phyloP scores from a whole-genome alignment of 139 green algal species.

The Nannochloris sp. region DNA sequence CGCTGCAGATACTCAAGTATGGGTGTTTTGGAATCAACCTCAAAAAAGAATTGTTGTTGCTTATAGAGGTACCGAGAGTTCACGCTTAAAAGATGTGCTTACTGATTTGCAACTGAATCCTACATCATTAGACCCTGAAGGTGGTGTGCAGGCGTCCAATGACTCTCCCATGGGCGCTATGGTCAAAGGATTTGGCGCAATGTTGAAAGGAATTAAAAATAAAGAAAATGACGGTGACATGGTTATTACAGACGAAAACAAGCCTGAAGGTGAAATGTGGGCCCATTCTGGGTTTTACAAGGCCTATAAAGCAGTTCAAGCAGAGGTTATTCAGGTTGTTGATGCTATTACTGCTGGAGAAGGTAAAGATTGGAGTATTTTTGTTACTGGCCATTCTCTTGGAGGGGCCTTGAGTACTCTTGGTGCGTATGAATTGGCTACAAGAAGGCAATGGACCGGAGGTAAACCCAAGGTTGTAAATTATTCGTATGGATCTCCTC shows the following conservation, averaged over 20 bases:
- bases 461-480: conserved; percentile 28
- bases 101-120: conserved; percentile 66
- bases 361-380: conserved; percentile 29
- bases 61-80: conserved; percentile 77
- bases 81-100: conserved; percentile 69
- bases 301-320: conserved; percentile 22
- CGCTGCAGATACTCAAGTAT: conserved; percentile 54
- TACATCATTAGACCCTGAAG: conserved; percentile 41
- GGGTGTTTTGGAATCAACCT: conserved; percentile 47
- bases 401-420: conserved; percentile 78
- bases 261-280: too few relatives aligned
- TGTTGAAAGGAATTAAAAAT: background rate
- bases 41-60: conserved; percentile 44
- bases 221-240: background rate
- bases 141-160: background rate
- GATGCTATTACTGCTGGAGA: conserved; percentile 11
- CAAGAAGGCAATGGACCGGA: conserved; percentile 16
- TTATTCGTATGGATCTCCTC: conserved; percentile 76
- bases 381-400: conserved; percentile 73
- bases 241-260: too few relatives aligned
- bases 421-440: conserved; percentile 62
- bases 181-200: background rate
- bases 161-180: background rate
- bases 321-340: conserved; percentile 40
- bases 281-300: conserved; percentile 35